Evolutionary conservation across 768 basidiomycete species (phyloP).

Genomic region (Arthromyces matolae): DNA sequence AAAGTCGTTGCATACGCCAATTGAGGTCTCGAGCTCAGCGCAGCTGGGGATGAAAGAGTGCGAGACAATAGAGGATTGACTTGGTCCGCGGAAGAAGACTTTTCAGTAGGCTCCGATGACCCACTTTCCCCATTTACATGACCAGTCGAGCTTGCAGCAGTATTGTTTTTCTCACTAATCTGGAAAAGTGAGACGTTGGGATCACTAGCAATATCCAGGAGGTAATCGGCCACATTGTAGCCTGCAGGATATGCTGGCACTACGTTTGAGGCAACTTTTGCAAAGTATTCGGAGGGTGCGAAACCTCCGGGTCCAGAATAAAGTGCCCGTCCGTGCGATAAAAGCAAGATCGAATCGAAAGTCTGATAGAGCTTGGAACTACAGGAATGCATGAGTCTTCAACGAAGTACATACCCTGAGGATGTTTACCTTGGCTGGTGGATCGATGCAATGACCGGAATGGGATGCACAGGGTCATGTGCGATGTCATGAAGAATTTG

Average conservation of each 20-base stretch:
- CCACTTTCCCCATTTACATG: not conserved
- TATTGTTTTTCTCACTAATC: conserved; percentile 8
- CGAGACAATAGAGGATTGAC: not conserved
- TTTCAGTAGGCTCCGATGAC: conserved; percentile 2
- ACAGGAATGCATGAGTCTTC: not conserved
- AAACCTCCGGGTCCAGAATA: conserved; percentile 78
- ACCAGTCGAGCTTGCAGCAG: not conserved
- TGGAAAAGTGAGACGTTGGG: conserved; percentile 49
- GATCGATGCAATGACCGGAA: conserved; percentile 81
- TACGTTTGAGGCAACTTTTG: conserved; percentile 34
- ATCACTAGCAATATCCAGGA: conserved; percentile 82
- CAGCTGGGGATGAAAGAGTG: conserved; percentile 1
- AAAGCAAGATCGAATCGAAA: conserved; percentile 77
- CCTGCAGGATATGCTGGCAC: conserved; percentile 63
- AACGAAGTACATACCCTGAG: not conserved
- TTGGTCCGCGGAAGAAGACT: conserved; percentile 11
- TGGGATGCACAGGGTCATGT: conserved; percentile 61
- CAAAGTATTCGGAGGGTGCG: conserved; percentile 66
- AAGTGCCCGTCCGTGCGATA: conserved; percentile 72
- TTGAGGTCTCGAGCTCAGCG: conserved; percentile 11
- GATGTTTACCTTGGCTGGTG: conserved; percentile 73
- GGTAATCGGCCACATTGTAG: conserved; percentile 91
- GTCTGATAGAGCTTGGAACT: conserved; percentile 82
- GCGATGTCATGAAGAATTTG: conserved; percentile 74
- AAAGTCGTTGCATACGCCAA: conserved; percentile 67